These are phyloP conservation scores for Gossypium stocksii DNA, from an alignment of 345 rosid species.

Conservation along the genomic window DNA sequence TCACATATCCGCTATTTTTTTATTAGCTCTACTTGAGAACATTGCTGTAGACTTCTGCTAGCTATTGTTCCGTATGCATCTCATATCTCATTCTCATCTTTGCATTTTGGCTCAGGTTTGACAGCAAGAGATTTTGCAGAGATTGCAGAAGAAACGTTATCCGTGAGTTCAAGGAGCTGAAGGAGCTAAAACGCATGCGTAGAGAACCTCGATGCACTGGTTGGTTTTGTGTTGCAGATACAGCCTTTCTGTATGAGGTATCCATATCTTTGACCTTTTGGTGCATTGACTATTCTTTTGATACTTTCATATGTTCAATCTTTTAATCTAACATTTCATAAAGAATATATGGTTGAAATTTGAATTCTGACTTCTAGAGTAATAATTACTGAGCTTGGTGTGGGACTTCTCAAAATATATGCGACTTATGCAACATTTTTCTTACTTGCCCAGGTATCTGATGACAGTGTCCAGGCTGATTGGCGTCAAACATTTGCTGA, in stretches of 20 bases:
- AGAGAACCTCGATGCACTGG: slow-evolving; percentile 83
- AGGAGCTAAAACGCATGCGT: slow-evolving; percentile 87
- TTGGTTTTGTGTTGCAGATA: slow-evolving; percentile 91
- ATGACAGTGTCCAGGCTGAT: slow-evolving; percentile 72
- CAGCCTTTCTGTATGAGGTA: slow-evolving; percentile 84
- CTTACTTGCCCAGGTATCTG: slow-evolving; percentile 56
- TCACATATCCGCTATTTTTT: background rate
- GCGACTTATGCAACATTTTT: background rate
- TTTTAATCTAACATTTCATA: slow-evolving; percentile 7
- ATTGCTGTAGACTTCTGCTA: background rate
- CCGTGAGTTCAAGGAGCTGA: slow-evolving; percentile 91
- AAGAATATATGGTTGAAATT: background rate
- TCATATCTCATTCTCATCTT: background rate
- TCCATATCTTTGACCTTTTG: slow-evolving; percentile 7
- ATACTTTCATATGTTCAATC: background rate
- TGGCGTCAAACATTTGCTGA: slow-evolving; percentile 83
- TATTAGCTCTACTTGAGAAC: background rate
- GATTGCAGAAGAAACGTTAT: slow-evolving; percentile 90
- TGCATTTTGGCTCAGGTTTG: slow-evolving; percentile 57
- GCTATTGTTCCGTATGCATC: background rate
- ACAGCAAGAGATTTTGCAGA: slow-evolving; percentile 96
- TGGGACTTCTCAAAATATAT: slow-evolving; percentile 12
- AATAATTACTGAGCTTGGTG: background rate
- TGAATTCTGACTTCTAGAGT: background rate
- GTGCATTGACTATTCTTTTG: background rate